These are phyloP conservation scores for Saturnispora besseyi DNA, from an alignment of 805 yeast genomes.

Conservation along the genomic window DNA sequence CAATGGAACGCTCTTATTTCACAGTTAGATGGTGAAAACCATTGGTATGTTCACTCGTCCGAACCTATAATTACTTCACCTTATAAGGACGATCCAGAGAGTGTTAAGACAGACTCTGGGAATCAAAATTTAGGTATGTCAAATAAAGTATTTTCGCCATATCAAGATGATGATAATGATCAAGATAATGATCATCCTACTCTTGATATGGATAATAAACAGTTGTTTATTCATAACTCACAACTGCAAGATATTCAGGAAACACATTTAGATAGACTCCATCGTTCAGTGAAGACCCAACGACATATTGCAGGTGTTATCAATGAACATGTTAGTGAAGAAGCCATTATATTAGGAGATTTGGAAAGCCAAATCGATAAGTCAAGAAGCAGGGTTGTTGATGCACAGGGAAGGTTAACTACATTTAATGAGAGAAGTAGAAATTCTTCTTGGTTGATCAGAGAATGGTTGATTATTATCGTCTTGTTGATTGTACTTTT, in stretches of 20 bases:
- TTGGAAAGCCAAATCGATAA: conserved; percentile 38
- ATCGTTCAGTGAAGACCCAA: conserved; percentile 36
- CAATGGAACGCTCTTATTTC: not conserved
- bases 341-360: conserved; percentile 40
- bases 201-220: conserved; percentile 22
- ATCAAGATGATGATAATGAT: not conserved
- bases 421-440: conserved; percentile 25
- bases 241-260: conserved; percentile 42
- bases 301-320: conserved; percentile 38
- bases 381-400: conserved; percentile 32
- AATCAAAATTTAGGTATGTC: not conserved
- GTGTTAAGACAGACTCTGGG: not conserved
- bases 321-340: conserved; percentile 39
- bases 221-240: conserved; percentile 32
- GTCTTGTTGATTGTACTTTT: conserved; percentile 36
- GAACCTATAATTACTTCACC: not conserved
- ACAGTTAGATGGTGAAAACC: not conserved
- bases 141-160: not conserved
- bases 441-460: conserved; percentile 18
- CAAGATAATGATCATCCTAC: not conserved
- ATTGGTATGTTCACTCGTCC: not conserved
- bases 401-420: conserved; percentile 34
- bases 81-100: conserved; percentile 6
- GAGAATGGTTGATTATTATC: conserved; percentile 41
- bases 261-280: conserved; percentile 30